A percentile compares a stretch with the other conserved stretches of the same genome.
Evolutionary conservation across 73 alveolate species (phyloP).

Genomic region (Symbiodinium pilosum): DNA sequence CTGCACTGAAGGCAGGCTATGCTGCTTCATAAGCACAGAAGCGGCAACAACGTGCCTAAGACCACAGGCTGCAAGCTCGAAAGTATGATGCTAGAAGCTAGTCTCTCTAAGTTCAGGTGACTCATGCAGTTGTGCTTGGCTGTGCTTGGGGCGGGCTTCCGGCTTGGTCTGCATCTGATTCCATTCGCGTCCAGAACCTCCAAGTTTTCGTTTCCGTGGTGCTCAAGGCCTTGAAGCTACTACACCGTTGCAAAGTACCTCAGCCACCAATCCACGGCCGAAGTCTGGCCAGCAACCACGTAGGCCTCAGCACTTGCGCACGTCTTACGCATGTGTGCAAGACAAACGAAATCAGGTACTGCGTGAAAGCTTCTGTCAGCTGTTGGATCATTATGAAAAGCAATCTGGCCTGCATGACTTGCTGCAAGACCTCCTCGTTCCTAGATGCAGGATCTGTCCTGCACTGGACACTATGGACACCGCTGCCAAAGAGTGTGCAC

Average conservation of each 20-base stretch:
- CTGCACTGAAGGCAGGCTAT: neutral
- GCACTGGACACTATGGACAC: neutral
- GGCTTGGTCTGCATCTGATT: neutral
- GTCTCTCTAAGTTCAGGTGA: no score
- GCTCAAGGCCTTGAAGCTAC: no score
- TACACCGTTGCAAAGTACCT: neutral
- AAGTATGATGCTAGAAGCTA: no score
- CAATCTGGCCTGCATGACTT: neutral
- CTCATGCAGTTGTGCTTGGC: no score
- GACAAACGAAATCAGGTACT: no score
- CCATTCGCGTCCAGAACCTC: neutral
- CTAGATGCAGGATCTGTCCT: neutral
- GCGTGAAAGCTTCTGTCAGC: no score
- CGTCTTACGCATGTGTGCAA: neutral
- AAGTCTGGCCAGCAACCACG: neutral
- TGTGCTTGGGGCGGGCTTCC: neutral
- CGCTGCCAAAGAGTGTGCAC: neutral
- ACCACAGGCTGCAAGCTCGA: neutral
- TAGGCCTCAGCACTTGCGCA: neutral
- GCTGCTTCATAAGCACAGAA: neutral
- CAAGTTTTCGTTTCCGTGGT: no score
- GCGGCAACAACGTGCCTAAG: neutral
- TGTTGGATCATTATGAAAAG: no score
- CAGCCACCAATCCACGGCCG: neutral
- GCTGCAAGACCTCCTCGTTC: neutral